Base-by-base conservation (phyloP, 2,329 filamentous ascomycete genomes). In the Aureobasidium sp. region DNA sequence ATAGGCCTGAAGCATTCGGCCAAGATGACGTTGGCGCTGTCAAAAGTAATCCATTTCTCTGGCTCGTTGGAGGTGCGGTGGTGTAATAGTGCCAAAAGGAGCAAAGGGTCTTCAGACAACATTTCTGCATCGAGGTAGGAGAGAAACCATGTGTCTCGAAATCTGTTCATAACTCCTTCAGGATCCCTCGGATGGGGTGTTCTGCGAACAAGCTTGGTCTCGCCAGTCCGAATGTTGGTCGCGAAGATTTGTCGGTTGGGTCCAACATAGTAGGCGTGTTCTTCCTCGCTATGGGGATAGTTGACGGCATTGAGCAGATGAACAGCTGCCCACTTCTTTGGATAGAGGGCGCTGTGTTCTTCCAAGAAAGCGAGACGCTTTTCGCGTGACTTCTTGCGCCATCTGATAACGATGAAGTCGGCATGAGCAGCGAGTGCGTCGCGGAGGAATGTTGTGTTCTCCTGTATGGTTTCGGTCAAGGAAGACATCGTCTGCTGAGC, bases 81-180 rank as follows among this genome's bases (percentile, higher is more conserved):
- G 34, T 63, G 61, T 9, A 68, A 34, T 2, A 68, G 48, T 2
- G 61, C 61, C 2, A 68, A 39, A 2, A 68, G 42, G 11, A 52
- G 30, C 4, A 16, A 45, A 15, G 45, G 27, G 34, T 60, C 58
- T 6, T 65, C 29, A 27, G 63, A 59, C 10, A 68, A 21, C 10
- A 52, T 61, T 7, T 62, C 55, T 0, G 61, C n/a, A 50, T 63
- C 59, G 3, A 68, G 59, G 21, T 64, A 65, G 8, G 65, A 62
- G 16, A 65, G 8, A 48, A 66, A 58, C 10, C 58, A 52, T 21
- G 21, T 21, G 21, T 21, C 21, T 21, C 52, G 36, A 5, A 44
- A 49, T 13, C 30, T 49, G 15, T 49, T 34, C 7, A 21, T 7
- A 9, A 53, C 50, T 7, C 37, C 50, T 27, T 37, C 25, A 10